A percentile compares a stretch with the other conserved stretches of the same genome.
phyloP scores from a whole-genome alignment of 2,329 filamentous ascomycete genomes.

The Trichoderma sp. region DNA sequence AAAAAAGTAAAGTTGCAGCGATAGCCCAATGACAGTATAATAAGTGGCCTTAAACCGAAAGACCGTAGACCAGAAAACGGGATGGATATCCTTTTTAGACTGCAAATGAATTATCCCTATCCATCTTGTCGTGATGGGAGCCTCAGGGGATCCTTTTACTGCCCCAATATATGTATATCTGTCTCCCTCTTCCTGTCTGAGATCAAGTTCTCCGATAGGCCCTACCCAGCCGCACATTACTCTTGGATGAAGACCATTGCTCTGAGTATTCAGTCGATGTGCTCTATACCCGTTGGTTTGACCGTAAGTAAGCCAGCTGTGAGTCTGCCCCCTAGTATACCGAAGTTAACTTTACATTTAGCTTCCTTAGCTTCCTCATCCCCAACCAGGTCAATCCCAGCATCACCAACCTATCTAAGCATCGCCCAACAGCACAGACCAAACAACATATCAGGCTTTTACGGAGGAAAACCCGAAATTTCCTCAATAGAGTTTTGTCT shows the following conservation, averaged over 20 bases:
- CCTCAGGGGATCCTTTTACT: neutral
- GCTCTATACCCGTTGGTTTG: neutral
- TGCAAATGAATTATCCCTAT: no score
- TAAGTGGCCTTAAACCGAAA: no score
- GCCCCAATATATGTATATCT: neutral
- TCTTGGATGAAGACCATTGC: neutral
- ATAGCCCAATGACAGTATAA: no score
- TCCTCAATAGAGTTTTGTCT: neutral
- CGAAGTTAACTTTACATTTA: neutral
- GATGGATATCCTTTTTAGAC: no score
- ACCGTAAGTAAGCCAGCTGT: no score
- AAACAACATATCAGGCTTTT: neutral
- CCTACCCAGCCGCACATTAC: neutral
- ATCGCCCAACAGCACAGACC: neutral
- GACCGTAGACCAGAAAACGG: no score
- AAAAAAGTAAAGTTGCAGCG: no score
- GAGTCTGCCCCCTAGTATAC: neutral
- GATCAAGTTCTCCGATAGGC: neutral
- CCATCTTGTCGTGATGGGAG: neutral
- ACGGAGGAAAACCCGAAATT: neutral
- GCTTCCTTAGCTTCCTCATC: neutral
- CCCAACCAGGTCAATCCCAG: neutral
- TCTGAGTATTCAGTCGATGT: neutral
- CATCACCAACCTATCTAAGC: neutral
- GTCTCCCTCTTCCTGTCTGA: neutral